A percentile compares a stretch with the other conserved stretches of the same genome.
phyloP scores from a whole-genome alignment of 2,329 filamentous ascomycete genomes.

The Geosmithia putterillii region DNA sequence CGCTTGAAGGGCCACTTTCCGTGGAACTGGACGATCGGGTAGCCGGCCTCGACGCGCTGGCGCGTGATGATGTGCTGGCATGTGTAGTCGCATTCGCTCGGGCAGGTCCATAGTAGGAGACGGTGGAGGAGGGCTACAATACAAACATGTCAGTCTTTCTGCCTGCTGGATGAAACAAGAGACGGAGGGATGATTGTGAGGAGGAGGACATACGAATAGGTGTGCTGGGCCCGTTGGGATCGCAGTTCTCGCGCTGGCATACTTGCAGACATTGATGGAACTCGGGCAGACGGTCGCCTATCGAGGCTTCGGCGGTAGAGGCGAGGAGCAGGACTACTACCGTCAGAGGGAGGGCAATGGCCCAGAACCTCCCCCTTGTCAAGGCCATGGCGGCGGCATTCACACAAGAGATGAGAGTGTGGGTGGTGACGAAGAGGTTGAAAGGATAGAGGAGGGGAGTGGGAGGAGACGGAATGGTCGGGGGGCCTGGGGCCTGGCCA shows the following conservation, averaged over 20 bases:
- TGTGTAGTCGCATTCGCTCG: conserved; percentile 91
- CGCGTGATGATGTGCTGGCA: conserved; percentile 89
- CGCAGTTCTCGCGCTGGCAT: conserved; percentile 72
- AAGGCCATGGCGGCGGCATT: conserved; percentile 19
- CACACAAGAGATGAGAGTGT: conserved; percentile 3
- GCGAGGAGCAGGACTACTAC: conserved; percentile 26
- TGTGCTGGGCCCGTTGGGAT: conserved; percentile 41
- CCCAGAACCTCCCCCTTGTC: conserved; percentile 18
- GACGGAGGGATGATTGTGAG: conserved; percentile 3
- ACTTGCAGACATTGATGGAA: conserved; percentile 78
- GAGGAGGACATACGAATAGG: conserved; percentile 53
- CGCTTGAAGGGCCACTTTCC: conserved; percentile 97
- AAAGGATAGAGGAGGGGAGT: background rate
- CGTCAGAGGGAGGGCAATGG: conserved; percentile 16
- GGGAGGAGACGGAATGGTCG: background rate
- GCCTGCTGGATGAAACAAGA: conserved; percentile 3
- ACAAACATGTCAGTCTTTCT: conserved; percentile 2
- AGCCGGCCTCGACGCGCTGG: conserved; percentile 51
- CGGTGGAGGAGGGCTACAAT: conserved; percentile 65
- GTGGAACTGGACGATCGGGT: conserved; percentile 79
- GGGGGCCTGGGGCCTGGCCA: too few relatives aligned
- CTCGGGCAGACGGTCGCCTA: conserved; percentile 75
- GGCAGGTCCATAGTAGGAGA: conserved; percentile 84
- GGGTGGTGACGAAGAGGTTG: background rate
- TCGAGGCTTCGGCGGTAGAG: conserved; percentile 49